Base-by-base conservation (phyloP, 495 filamentous ascomycete species). In the Sabuloglossum arenarium region DNA sequence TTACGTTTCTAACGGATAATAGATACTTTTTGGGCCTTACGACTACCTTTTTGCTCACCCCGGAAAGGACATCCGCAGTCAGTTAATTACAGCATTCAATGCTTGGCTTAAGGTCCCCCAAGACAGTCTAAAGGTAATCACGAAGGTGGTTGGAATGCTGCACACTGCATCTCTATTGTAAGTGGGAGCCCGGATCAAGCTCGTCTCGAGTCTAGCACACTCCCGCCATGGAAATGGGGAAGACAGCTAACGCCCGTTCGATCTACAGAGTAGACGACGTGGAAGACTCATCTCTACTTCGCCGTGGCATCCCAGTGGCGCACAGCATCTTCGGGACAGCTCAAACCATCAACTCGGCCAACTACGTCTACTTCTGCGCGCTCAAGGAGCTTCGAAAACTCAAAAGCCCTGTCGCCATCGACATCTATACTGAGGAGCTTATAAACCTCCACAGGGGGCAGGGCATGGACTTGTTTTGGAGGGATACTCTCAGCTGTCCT, bases 381-480 rank as follows among this genome's bases (percentile, higher is more conserved):
- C 73, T 97, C 24, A 80, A 86, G 60, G 69, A 74, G 30, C 58
- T 75, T 11, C 49, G 58, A 4, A 61, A 66, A n/a, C 56, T 77
- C 50, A 58, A 65, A 6, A 68, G 66, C 46, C 62, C 71, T 0
- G 32, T 60, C 29, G 61, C 63, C 19, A 67, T 71, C 11, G 57
- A 62, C 19, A 72, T 73, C 31, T 73, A 56, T 54, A 60, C 47
- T 21, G 84, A 94, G 55, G 91, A 99, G 67, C 72, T 97, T 25
- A 67, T 95, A 37, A 94, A 98, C 67, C 79, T 98, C 23, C 93
- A 98, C 69, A 78, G 89, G 31, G 91, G 91, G 11, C 91, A 99
- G 64, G 91, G 91, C 39, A 93, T 97, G 85, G 91, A 99, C 63
- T 76, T 99, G 53, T 95, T 85, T 73, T 99, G 91, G 91, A 77